phyloP scores from a whole-genome alignment of 2,329 filamentous ascomycete species.

The Calonectria henricotiae region DNA sequence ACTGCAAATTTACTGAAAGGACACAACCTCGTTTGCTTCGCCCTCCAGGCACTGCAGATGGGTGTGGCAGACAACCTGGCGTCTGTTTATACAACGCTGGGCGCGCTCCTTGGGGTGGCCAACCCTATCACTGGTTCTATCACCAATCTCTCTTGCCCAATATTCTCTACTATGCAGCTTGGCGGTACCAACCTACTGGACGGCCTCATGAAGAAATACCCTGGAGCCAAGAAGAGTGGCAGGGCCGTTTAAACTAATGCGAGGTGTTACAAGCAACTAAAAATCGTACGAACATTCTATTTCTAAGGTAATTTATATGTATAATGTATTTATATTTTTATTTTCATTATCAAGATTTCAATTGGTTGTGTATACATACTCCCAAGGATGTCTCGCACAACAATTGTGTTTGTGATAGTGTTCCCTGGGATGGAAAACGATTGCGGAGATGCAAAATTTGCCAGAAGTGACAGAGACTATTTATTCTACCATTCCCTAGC shows the following conservation, averaged over 20 bases:
- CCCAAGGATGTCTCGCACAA: too few relatives aligned
- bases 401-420: too few relatives aligned
- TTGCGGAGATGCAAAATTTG: too few relatives aligned
- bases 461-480: too few relatives aligned
- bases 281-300: too few relatives aligned
- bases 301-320: too few relatives aligned
- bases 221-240: background rate
- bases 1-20: background rate
- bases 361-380: too few relatives aligned
- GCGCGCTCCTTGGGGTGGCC: background rate
- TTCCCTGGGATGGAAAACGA: too few relatives aligned
- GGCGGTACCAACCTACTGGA: background rate
- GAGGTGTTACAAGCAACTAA: background rate
- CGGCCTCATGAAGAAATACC: slow-evolving; percentile 6
- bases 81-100: background rate
- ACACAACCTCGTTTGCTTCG: slow-evolving; percentile 9
- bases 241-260: background rate
- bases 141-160: background rate
- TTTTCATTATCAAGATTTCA: too few relatives aligned
- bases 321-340: too few relatives aligned
- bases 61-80: background rate
- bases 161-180: background rate
- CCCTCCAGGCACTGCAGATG: slow-evolving; percentile 13
- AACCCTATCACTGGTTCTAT: background rate
- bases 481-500: too few relatives aligned